phyloP scores from a whole-genome alignment of 2,329 filamentous ascomycete genomes.

The Teratosphaeria destructans region DNA sequence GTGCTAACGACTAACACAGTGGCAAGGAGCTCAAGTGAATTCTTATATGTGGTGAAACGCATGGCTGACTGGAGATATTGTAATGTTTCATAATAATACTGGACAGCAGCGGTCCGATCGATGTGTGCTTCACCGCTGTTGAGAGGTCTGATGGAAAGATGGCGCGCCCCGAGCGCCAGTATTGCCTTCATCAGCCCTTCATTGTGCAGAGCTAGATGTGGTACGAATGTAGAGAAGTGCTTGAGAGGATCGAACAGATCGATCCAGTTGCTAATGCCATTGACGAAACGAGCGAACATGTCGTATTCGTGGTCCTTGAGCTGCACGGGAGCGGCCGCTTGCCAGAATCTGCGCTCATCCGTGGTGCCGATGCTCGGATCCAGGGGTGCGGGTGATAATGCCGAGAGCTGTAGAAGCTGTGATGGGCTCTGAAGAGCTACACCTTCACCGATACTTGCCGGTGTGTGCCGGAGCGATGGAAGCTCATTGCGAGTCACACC shows the following conservation, averaged over 20 bases:
- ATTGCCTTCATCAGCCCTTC: slow-evolving; percentile 48
- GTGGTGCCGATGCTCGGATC: slow-evolving; percentile 6
- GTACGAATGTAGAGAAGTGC: slow-evolving; percentile 30
- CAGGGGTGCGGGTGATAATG: slow-evolving; percentile 10
- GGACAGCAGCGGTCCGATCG: slow-evolving; percentile 27
- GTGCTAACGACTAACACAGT: slow-evolving; percentile 52
- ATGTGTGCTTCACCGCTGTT: slow-evolving; percentile 15
- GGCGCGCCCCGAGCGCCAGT: slow-evolving; percentile 45
- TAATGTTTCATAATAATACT: slow-evolving; percentile 54
- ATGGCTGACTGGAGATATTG: slow-evolving; percentile 52
- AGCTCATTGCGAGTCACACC: slow-evolving; percentile 4
- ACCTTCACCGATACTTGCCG: slow-evolving; percentile 8
- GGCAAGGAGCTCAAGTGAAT: slow-evolving; percentile 47
- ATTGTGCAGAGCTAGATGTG: slow-evolving; percentile 40
- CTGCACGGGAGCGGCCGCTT: slow-evolving; percentile 12
- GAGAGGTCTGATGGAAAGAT: slow-evolving; percentile 34
- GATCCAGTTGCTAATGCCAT: slow-evolving; percentile 28
- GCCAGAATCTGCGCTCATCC: slow-evolving; percentile 20
- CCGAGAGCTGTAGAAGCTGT: slow-evolving; percentile 14
- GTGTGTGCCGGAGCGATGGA: slow-evolving; percentile 4
- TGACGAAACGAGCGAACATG: slow-evolving; percentile 32
- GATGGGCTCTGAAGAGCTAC: slow-evolving; percentile 15
- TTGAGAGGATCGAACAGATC: slow-evolving; percentile 35
- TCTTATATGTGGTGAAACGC: slow-evolving; percentile 47
- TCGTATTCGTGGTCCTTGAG: slow-evolving; percentile 29